Conservation (phyloP, 2,329 filamentous ascomycete genomes). For the Shiraia bambusicola region DNA sequence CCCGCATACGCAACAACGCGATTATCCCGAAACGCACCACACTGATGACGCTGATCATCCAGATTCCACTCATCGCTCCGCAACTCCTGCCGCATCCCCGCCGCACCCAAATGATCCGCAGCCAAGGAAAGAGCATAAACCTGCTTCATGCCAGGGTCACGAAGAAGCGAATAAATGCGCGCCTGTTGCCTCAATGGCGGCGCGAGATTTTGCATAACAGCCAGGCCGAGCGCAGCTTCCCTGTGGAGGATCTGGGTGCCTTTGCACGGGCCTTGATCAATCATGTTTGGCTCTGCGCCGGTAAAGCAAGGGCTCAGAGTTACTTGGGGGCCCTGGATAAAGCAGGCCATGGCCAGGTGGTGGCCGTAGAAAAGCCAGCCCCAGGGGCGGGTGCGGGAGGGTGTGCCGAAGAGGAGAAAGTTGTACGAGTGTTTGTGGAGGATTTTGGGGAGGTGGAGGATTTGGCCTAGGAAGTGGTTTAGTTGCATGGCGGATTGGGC, state of each 20-base stretch:
- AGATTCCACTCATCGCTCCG: constrained; percentile 80
- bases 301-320: constrained; percentile 75
- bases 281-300: constrained; percentile 75
- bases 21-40: constrained; percentile 78
- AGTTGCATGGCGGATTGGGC: constrained; percentile 70
- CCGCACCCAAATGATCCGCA: too few species aligned
- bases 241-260: constrained; percentile 67
- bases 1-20: constrained; percentile 73
- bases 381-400: constrained; percentile 60
- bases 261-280: constrained; percentile 63
- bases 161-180: constrained; percentile 60
- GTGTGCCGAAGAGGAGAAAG: constrained; percentile 68
- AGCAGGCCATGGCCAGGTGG: constrained; percentile 72
- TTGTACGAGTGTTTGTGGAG: constrained; percentile 79
- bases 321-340: constrained; percentile 66
- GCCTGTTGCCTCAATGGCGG: constrained; percentile 52
- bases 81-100: too few species aligned
- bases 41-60: constrained; percentile 76
- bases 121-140: constrained; percentile 32
- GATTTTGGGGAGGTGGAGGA: constrained; percentile 62
- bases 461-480: constrained; percentile 72
- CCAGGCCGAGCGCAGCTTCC: constrained; percentile 66
- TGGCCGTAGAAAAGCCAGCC: constrained; percentile 77
- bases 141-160: constrained; percentile 65
- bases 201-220: constrained; percentile 66